phyloP scores from a whole-genome alignment of 768 basidiomycete genomes.

The Hericium alpestre region DNA sequence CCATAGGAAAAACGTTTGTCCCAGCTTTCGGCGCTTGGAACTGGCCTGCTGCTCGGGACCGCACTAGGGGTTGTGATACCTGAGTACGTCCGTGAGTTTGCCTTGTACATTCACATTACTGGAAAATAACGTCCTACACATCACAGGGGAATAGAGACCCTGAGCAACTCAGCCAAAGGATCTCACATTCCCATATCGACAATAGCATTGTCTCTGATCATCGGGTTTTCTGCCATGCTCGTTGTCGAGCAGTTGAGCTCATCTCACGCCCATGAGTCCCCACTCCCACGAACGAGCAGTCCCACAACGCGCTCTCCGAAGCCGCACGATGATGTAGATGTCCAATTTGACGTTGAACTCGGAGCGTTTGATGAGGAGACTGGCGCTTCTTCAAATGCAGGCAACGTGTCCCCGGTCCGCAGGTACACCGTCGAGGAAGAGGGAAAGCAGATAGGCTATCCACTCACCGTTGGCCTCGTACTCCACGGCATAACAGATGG shows the following conservation, averaged over 20 bases:
- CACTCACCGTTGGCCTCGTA: conserved; percentile 77
- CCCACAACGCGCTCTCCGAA: conserved; percentile 3
- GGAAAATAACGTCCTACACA: not conserved
- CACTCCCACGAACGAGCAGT: conserved; percentile 18
- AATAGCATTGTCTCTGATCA: conserved; percentile 53
- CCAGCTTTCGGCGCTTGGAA: conserved; percentile 49
- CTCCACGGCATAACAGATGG: conserved; percentile 90
- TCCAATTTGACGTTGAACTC: not conserved
- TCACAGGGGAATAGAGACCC: conserved; percentile 64
- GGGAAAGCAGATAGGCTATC: conserved; percentile 25
- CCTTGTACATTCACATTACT: not conserved
- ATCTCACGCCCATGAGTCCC: conserved; percentile 35
- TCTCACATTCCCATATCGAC: conserved; percentile 32
- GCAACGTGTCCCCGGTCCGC: conserved; percentile 10
- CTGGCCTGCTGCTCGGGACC: conserved; percentile 81
- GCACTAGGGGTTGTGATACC: conserved; percentile 89
- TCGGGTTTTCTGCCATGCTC: conserved; percentile 57
- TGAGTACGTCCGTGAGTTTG: conserved; percentile 48
- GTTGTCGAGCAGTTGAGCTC: conserved; percentile 54
- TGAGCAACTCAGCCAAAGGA: conserved; percentile 24
- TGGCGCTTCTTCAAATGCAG: not conserved
- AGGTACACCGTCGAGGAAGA: conserved; percentile 5
- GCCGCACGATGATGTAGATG: not conserved
- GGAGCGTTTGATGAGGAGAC: not conserved
- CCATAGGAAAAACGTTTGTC: conserved; percentile 30